Evolutionary conservation across 345 rosid genomes (phyloP).

Genomic region (Eutrema yunnanense): DNA sequence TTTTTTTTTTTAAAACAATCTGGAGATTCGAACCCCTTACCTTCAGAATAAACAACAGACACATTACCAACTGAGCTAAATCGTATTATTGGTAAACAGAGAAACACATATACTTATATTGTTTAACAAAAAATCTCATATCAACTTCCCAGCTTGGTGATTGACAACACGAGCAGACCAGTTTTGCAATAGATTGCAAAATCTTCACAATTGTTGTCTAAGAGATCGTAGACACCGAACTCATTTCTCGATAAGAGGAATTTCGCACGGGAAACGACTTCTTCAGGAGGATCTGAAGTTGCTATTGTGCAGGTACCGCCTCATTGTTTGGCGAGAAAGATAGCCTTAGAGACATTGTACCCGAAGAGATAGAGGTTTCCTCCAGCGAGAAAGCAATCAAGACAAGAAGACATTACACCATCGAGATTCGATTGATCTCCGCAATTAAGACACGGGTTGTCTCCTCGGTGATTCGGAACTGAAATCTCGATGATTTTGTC

Average conservation of each 20-base stretch:
- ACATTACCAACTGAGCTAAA: too few species aligned
- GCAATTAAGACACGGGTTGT: slow-evolving; percentile 51
- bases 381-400: slow-evolving; percentile 64
- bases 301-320: slow-evolving; percentile 85
- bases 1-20: too few species aligned
- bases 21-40: too few species aligned
- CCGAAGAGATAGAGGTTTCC: slow-evolving; percentile 60
- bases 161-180: slow-evolving; percentile 45
- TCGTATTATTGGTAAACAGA: too few species aligned
- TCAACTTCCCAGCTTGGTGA: slow-evolving; percentile 47
- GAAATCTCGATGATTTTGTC: slow-evolving; percentile 56
- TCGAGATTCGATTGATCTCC: slow-evolving; percentile 40
- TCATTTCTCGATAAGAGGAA: slow-evolving; percentile 54
- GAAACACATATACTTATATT: too few species aligned
- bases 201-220: slow-evolving; percentile 79
- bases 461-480: slow-evolving; percentile 32
- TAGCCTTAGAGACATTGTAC: slow-evolving; percentile 40
- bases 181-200: slow-evolving; percentile 84
- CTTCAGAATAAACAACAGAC: too few species aligned
- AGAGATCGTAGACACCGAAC: slow-evolving; percentile 57
- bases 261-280: slow-evolving; percentile 50
- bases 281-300: slow-evolving; percentile 46
- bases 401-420: slow-evolving; percentile 63
- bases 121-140: too few species aligned
- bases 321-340: slow-evolving; percentile 57